A percentile compares a stretch with the other conserved stretches of the same genome.
Evolutionary conservation across 2,329 filamentous ascomycete genomes (phyloP).

Genomic region (Diaporthe amygdali): DNA sequence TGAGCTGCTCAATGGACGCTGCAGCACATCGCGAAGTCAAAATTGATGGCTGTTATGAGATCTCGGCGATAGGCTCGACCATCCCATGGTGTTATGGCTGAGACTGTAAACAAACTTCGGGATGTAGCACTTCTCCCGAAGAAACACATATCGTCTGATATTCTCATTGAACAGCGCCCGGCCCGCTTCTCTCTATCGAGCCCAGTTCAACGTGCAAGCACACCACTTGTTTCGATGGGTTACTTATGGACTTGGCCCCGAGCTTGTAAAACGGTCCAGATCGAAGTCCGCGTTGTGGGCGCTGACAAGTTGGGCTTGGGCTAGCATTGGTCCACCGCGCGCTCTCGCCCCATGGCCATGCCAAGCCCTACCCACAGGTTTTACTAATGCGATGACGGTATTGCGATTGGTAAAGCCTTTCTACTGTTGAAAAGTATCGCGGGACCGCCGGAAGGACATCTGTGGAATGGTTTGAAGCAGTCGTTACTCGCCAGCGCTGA

Average conservation of each 20-base stretch:
- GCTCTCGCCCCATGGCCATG: background rate
- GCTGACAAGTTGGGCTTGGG: background rate
- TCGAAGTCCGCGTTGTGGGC: background rate
- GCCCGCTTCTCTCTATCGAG: background rate
- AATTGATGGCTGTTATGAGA: background rate
- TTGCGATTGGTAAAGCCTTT: conserved; percentile 12
- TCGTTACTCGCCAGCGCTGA: background rate
- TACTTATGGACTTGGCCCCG: background rate
- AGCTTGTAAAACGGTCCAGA: background rate
- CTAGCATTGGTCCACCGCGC: background rate
- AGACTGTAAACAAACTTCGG: conserved; percentile 3
- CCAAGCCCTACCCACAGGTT: background rate
- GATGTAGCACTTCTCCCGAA: conserved; percentile 4
- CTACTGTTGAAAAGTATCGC: background rate
- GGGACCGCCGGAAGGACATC: background rate
- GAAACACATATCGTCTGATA: background rate
- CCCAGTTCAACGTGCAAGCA: conserved; percentile 1
- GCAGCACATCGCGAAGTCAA: background rate
- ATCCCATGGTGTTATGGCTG: conserved; percentile 1
- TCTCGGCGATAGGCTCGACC: conserved; percentile 13
- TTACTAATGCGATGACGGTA: background rate
- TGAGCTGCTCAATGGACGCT: background rate
- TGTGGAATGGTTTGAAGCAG: background rate
- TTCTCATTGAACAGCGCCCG: background rate
- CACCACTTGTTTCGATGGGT: conserved; percentile 7